Evolutionary conservation across 805 yeast species (phyloP).

Genomic region (Blastobotrys terrestris): DNA sequence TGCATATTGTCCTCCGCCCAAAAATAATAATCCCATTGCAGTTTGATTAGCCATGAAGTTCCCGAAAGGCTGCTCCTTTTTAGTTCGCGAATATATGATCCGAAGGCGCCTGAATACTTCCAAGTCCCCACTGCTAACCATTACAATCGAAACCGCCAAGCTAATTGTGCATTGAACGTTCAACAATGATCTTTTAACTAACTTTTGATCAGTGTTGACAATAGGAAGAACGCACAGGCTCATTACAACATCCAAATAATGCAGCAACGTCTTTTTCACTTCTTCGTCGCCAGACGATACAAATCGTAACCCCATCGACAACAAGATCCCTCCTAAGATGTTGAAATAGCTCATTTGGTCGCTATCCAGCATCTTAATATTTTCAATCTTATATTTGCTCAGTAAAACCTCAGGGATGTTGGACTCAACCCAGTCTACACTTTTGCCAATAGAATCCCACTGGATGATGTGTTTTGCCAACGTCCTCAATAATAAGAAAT

Average conservation of each 20-base stretch:
- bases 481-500: conserved; percentile 58
- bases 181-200: conserved; percentile 49
- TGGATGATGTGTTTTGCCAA: conserved; percentile 58
- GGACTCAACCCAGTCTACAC: conserved; percentile 48
- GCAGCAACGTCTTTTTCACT: conserved; percentile 51
- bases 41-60: conserved; percentile 70
- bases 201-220: conserved; percentile 48
- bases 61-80: conserved; percentile 46
- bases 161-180: conserved; percentile 54
- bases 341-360: conserved; percentile 59
- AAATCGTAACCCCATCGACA: conserved; percentile 67
- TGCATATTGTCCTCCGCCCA: conserved; percentile 92
- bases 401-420: conserved; percentile 27
- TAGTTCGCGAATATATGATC: conserved; percentile 51
- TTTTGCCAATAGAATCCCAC: conserved; percentile 59
- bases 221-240: conserved; percentile 39
- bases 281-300: conserved; percentile 59
- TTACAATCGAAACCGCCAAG: conserved; percentile 61
- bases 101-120: conserved; percentile 69
- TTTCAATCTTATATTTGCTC: conserved; percentile 4
- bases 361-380: conserved; percentile 37
- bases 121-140: conserved; percentile 91
- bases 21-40: conserved; percentile 79
- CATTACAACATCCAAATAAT: conserved; percentile 49
- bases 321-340: conserved; percentile 65